Evolutionary conservation across 257 asterid genomes (phyloP).

Genomic region (Salvia rosmarinus): DNA sequence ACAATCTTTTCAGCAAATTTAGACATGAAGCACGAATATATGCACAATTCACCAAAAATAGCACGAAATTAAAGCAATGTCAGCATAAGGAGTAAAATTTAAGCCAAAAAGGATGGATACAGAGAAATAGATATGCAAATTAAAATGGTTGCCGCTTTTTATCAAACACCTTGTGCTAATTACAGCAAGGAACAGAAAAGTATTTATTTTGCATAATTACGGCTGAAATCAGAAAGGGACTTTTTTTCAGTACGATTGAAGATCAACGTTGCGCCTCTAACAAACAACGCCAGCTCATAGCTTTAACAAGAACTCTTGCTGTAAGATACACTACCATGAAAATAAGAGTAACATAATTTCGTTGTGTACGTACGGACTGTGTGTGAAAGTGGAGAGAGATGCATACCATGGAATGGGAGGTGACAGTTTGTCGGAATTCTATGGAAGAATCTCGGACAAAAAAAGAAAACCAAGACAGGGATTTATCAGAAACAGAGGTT

Average conservation of each 20-base stretch:
- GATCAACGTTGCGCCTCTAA: background rate
- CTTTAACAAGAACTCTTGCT: background rate
- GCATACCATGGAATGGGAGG: slow-evolving; percentile 39
- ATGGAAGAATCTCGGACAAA: slow-evolving; percentile 26
- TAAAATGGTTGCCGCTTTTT: slow-evolving; percentile 7
- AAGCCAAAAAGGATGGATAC: background rate
- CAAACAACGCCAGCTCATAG: slow-evolving; percentile 8
- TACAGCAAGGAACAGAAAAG: slow-evolving; percentile 1
- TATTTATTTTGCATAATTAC: background rate
- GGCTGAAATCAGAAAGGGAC: background rate
- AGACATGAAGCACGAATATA: too few relatives aligned
- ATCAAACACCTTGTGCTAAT: slow-evolving; percentile 3
- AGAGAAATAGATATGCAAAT: slow-evolving; percentile 15
- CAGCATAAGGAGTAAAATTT: background rate
- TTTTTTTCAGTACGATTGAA: background rate
- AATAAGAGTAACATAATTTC: background rate
- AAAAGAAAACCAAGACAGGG: background rate
- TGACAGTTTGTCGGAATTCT: slow-evolving; percentile 13
- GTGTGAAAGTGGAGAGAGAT: background rate
- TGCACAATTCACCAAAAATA: background rate
- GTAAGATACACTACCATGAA: background rate
- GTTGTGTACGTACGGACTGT: background rate
- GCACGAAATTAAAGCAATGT: background rate
- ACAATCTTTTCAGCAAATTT: background rate
- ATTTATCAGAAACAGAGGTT: slow-evolving; percentile 31